Base-by-base conservation (phyloP, 1,139 yeast species). In the Candida neerlandica region DNA sequence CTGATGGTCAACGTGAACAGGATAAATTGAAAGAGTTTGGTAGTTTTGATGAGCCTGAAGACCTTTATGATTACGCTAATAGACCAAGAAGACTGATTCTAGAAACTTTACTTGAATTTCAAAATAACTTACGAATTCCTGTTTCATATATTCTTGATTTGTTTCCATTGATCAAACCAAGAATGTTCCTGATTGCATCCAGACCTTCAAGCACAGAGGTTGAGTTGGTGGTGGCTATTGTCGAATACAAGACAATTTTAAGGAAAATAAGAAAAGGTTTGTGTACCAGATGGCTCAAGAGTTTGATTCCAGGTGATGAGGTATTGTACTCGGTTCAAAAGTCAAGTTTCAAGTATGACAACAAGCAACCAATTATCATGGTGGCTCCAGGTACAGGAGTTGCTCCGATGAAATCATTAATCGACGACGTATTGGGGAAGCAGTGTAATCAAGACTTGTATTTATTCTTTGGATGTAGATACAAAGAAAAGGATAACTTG, bases 331-430 rank as follows among this genome's bases (percentile, higher is more conserved):
- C 85, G 7, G 56, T 89, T 3, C 82, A 82, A 49, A 70, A 71
- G 39, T 82, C 81, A 48, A 65, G 73, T 33, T 59, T 82, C 79
- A 52, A 64, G 70, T 37, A 58, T 82, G 48, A 64, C 78, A 35
- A 54, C 55, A 46, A 58, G 45, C 71, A 70, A 1, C 96, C 96
- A 0, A 68, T 87, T 30, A 70, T 91, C 4, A 74, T 91, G 80
- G 78, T 91, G 5, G 85, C 94, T 0, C 95, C 97, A 0, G 98
- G 97, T 6, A 92, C 97, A 0, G 98, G 98, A 1, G 74, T 92
- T 7, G 97, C 98, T 0, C 97, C 97, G 1, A 83, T 91, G 79
- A 80, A 88, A 59, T 78, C 90, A 1, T 62, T 89, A 21, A 75
- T 90, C 11, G 81, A 80, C 41, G 54, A 66, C 26, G 51, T 54